These are phyloP conservation scores for Babesia microti DNA, from an alignment of 169 alveolate species.

Conservation along the genomic window DNA sequence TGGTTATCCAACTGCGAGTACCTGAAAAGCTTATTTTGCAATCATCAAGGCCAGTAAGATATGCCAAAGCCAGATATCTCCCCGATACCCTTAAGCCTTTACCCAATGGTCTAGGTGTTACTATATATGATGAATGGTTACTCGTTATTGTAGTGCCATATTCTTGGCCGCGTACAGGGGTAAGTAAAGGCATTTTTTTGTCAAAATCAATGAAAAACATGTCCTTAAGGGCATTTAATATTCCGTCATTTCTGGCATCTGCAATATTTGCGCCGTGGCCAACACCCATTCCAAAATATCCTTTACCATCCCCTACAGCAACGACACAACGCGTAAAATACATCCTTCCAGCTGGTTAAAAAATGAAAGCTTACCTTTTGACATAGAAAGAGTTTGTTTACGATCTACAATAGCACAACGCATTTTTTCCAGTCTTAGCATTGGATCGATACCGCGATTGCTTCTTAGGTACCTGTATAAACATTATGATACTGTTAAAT, in stretches of 20 bases:
- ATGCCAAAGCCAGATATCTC: constrained; percentile 54
- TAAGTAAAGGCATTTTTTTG: constrained; percentile 50
- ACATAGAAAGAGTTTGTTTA: constrained; percentile 60
- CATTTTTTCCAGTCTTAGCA: constrained; percentile 48
- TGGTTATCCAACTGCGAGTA: constrained; percentile 54
- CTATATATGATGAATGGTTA: constrained; percentile 41
- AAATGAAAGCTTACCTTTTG: constrained; percentile 36
- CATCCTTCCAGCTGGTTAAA: constrained; percentile 47
- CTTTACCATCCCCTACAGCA: constrained; percentile 62
- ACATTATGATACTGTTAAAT: too few relatives aligned
- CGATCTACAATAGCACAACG: constrained; percentile 53
- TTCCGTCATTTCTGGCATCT: constrained; percentile 51
- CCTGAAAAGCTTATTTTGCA: constrained; percentile 55
- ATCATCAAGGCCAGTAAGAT: constrained; percentile 58
- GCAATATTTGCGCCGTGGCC: constrained; percentile 61
- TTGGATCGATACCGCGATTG: constrained; percentile 54
- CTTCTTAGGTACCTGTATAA: constrained; percentile 40
- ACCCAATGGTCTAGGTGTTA: constrained; percentile 46
- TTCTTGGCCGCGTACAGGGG: constrained; percentile 63
- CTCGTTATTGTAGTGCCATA: constrained; percentile 32
- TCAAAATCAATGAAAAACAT: constrained; percentile 59
- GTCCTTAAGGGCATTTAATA: constrained; percentile 49
- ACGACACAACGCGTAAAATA: constrained; percentile 54
- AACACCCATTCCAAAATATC: constrained; percentile 61
- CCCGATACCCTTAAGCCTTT: constrained; percentile 46